Conservation (phyloP, 2,329 filamentous ascomycete species). For the Paracoccidioides lutzii region DNA sequence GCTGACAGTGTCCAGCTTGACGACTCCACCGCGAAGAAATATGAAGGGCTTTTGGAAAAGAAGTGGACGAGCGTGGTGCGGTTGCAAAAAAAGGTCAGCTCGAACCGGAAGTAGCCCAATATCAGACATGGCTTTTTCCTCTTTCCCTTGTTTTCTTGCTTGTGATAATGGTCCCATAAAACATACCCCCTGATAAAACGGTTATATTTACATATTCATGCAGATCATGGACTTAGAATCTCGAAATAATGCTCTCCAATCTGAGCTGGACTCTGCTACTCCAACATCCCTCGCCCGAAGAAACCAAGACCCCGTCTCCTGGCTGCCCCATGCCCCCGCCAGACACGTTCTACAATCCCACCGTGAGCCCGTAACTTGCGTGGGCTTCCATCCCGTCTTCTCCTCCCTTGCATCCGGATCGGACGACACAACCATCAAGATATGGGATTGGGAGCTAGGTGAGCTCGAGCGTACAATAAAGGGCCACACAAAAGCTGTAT, state of each 20-base stretch:
- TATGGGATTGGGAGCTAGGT: conserved; percentile 93
- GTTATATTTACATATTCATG: conserved; percentile 5
- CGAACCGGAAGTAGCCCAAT: neutral
- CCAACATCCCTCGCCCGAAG: conserved; percentile 62
- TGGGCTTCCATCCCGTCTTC: conserved; percentile 87
- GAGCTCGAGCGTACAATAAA: conserved; percentile 85
- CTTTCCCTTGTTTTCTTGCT: neutral
- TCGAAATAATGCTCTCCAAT: conserved; percentile 57
- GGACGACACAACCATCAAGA: conserved; percentile 87
- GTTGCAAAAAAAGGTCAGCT: conserved; percentile 76
- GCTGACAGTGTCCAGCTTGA: conserved; percentile 58
- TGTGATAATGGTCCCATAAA: no score
- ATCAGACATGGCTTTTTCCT: neutral
- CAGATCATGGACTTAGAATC: conserved; percentile 91
- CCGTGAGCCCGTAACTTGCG: conserved; percentile 65
- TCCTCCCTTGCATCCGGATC: conserved; percentile 81
- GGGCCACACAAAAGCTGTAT: conserved; percentile 76
- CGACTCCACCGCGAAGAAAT: conserved; percentile 75
- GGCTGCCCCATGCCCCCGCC: conserved; percentile 74
- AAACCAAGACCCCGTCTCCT: conserved; percentile 72
- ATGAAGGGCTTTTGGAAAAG: conserved; percentile 87
- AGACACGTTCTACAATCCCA: conserved; percentile 76
- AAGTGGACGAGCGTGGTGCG: conserved; percentile 97
- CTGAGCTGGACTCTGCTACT: conserved; percentile 72
- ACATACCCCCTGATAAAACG: neutral